Percentiles rank a stretch among this genome's conserved stretches.
These are phyloP conservation scores for Penicillium sp. DNA, from an alignment of 2,329 filamentous ascomycete genomes.

Conservation along the genomic window DNA sequence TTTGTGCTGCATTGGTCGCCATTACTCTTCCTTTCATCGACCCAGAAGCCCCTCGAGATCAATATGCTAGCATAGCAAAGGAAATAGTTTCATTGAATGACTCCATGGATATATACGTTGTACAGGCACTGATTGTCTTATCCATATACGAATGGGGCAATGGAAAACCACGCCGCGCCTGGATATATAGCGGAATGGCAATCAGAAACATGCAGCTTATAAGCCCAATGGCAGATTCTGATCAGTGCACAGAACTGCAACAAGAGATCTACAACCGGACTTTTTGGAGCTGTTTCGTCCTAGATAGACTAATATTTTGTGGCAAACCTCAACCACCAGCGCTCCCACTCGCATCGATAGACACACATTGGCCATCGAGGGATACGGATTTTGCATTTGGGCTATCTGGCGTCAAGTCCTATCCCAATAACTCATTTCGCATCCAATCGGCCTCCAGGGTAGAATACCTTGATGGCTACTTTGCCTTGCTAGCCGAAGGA, in stretches of 20 bases:
- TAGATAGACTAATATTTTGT: conserved; percentile 45
- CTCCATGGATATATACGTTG: conserved; percentile 31
- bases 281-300: conserved; percentile 46
- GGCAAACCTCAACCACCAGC: conserved; percentile 33
- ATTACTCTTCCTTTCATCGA: neutral
- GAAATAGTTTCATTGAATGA: conserved; percentile 15
- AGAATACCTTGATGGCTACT: conserved; percentile 7
- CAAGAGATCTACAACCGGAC: conserved; percentile 36
- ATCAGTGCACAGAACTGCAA: conserved; percentile 22
- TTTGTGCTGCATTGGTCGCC: conserved; percentile 4
- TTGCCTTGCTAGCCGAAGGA: conserved; percentile 34
- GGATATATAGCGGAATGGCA: conserved; percentile 42
- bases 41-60: conserved; percentile 5
- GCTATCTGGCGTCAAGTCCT: neutral
- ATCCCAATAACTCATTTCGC: conserved; percentile 17
- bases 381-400: conserved; percentile 38
- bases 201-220: conserved; percentile 39
- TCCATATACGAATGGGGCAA: conserved; percentile 43
- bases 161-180: conserved; percentile 42
- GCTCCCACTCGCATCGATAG: conserved; percentile 19
- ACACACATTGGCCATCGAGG: conserved; percentile 1
- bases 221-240: conserved; percentile 21
- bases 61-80: conserved; percentile 16
- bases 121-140: conserved; percentile 40
- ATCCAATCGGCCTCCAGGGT: conserved; percentile 11